Base-by-base conservation (phyloP, 805 yeast species). In the Sugiyamaella floridensis region DNA sequence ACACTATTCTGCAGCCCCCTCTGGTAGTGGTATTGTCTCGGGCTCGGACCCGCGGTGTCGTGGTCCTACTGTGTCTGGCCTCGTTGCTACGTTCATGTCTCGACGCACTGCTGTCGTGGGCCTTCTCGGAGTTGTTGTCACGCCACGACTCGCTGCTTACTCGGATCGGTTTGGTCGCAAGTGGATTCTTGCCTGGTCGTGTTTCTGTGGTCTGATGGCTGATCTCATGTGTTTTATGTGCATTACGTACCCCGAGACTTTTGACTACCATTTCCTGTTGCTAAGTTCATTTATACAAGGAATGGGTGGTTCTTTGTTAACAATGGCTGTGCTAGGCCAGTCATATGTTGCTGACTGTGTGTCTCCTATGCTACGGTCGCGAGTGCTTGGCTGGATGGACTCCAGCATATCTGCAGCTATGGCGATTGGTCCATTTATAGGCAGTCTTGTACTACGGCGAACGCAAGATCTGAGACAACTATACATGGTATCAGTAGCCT, bases 311-410 rank as follows among this genome's bases (percentile, higher is more conserved):
- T 85, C 89, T 0, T 48, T 76, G 8, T 67, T 80, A 54, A 74
- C 82, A 5, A 60, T 83, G 34, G 61, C 85, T 48, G 79, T 84
- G 9, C 68, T 85, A 29, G 70, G 80, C 11, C 83, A 83, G 62
- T 79, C 90, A 55, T 89, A 87, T 63, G 75, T 86, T 15, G 73
- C 88, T 3, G 96, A 89, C 68, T 80, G 87, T 41, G 82, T 82
- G 6, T 83, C 81, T 18, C 77, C 86, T 0, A 74, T 72, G 34
- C 73, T 78, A 51, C 70, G 95, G 55, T 63, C 67, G 5, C 45
- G 59, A 11, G 67, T 63, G 48, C 61, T 73, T 56, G 62, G 63
- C 6, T 28, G 55, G 9, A 43, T 63, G 20, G 65, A 64, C 32
- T 61, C 66, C 8, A 52, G 57, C 41, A n/a, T 64, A 47, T 65